These are phyloP conservation scores for Talaromyces albobiverticillius DNA, from an alignment of 2,329 filamentous ascomycete genomes.

Conservation along the genomic window DNA sequence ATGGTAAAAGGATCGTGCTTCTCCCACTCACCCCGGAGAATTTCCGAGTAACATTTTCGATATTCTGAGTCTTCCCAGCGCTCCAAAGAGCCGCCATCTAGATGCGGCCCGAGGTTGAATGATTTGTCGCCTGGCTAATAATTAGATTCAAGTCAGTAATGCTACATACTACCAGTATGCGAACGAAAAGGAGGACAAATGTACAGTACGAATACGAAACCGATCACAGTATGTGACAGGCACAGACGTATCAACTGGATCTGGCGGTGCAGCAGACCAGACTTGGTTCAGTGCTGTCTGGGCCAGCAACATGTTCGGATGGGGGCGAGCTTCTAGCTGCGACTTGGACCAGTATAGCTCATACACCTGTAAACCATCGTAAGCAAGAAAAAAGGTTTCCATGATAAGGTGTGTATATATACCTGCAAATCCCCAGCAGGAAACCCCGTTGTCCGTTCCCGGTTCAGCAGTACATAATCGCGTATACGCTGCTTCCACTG, in stretches of 20 bases:
- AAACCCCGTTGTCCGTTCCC: too few species aligned
- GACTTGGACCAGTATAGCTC: conserved; percentile 42
- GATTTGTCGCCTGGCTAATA: conserved; percentile 66
- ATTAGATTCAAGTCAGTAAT: conserved; percentile 67
- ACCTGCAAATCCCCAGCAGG: too few species aligned
- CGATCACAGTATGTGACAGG: conserved; percentile 59
- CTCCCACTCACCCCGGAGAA: conserved; percentile 76
- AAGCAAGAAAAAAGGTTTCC: too few species aligned
- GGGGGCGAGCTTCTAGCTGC: conserved; percentile 64
- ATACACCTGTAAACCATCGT: too few species aligned
- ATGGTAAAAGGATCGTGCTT: conserved; percentile 79
- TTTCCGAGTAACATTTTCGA: conserved; percentile 66
- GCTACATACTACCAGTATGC: too few species aligned
- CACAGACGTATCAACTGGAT: conserved; percentile 46
- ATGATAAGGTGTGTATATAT: too few species aligned
- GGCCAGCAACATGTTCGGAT: conserved; percentile 60
- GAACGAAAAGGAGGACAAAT: too few species aligned
- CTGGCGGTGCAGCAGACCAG: conserved; percentile 62
- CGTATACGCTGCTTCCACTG: too few species aligned
- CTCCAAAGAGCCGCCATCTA: conserved; percentile 72
- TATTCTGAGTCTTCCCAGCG: conserved; percentile 71
- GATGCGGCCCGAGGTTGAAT: conserved; percentile 70
- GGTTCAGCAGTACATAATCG: too few species aligned
- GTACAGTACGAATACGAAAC: conserved; percentile 70
- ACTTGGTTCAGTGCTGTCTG: conserved; percentile 63